Percentiles rank a stretch among this genome's conserved stretches.
Conservation (phyloP, 208 protist genomes). For the Wallacemonas rigidus region DNA sequence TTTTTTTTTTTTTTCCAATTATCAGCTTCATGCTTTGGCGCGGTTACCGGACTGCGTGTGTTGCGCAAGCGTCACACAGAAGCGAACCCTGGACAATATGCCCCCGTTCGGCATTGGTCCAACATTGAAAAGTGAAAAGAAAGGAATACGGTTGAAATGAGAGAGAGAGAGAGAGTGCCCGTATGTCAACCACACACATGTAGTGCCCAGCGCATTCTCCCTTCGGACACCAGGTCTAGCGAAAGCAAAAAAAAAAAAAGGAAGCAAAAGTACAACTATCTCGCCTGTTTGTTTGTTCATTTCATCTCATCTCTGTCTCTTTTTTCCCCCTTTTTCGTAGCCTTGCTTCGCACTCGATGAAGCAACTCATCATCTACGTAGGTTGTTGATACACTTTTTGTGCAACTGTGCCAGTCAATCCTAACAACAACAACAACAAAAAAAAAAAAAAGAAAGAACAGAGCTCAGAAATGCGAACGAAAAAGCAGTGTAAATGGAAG, state of each 20-base stretch:
- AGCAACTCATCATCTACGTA: neutral
- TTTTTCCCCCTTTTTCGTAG: neutral
- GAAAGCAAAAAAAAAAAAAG: slow-evolving; percentile 17
- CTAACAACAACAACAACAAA: neutral
- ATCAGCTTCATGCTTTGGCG: neutral
- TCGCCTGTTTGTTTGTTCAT: neutral
- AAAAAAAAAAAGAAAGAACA: neutral
- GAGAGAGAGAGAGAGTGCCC: too few species aligned
- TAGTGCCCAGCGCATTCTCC: too few species aligned
- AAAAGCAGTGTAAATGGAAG: too few species aligned
- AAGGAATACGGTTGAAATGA: too few species aligned
- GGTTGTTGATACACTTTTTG: neutral
- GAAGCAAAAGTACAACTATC: slow-evolving; percentile 3
- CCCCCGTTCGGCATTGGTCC: too few species aligned
- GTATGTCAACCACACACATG: too few species aligned
- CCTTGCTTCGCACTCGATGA: neutral
- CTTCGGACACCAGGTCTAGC: neutral
- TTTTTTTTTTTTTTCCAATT: neutral
- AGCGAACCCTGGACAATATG: too few species aligned
- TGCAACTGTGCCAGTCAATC: neutral
- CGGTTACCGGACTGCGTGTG: neutral
- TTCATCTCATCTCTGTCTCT: neutral
- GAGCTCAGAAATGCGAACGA: neutral
- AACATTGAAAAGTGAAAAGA: too few species aligned
- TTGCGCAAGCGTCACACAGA: neutral